Evolutionary conservation across 352 stramenopile species (phyloP).

Genomic region (Nothophytophthora sp.): DNA sequence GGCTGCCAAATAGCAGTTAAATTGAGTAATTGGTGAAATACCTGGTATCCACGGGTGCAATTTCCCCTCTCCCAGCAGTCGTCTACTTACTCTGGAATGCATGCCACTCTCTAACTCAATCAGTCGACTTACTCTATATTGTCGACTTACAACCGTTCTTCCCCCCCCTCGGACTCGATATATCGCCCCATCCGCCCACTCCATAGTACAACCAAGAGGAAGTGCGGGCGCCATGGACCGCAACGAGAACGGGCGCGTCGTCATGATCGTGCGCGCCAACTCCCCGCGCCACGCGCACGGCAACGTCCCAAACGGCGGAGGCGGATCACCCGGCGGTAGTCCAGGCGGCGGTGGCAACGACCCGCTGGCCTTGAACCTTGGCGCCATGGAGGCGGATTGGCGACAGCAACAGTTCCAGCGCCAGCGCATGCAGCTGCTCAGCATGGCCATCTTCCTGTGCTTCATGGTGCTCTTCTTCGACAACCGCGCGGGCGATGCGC

Average conservation of each 20-base stretch:
- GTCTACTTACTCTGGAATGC: no score
- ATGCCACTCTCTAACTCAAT: not conserved
- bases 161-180: no score
- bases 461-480: constrained; percentile 89
- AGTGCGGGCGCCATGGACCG: constrained; percentile 31
- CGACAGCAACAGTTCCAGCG: constrained; percentile 86
- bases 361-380: constrained; percentile 48
- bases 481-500: constrained; percentile 57
- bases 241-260: constrained; percentile 51
- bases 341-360: constrained; percentile 11
- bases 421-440: constrained; percentile 88
- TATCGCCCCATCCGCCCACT: not conserved
- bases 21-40: no score
- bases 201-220: constrained; percentile 13
- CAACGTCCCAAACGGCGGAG: constrained; percentile 1
- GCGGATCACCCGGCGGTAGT: constrained; percentile 13
- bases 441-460: constrained; percentile 87
- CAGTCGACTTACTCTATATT: not conserved
- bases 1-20: no score
- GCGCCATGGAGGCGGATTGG: constrained; percentile 77
- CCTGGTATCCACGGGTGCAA: no score
- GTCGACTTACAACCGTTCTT: not conserved
- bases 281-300: constrained; percentile 38
- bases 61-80: no score
- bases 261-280: constrained; percentile 81